Evolutionary conservation across 73 alveolate species (phyloP).

Genomic region (Blepharisma japonicum): DNA sequence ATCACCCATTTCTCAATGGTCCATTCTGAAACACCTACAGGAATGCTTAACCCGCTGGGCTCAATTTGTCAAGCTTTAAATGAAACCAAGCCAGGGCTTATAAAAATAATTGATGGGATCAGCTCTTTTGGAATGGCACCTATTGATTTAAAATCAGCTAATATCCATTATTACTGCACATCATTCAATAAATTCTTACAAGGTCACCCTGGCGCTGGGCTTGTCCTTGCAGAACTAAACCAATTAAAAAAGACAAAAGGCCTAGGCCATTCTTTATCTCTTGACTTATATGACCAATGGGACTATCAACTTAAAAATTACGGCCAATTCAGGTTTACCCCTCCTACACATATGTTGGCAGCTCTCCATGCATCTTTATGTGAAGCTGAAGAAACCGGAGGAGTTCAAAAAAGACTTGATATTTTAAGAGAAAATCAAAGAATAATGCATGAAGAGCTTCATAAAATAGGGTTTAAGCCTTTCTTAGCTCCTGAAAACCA

Average conservation of each 20-base stretch:
- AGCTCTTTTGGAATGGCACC: conserved; percentile 53
- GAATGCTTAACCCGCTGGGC: conserved; percentile 37
- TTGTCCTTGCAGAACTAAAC: conserved; percentile 39
- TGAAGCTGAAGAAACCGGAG: conserved; percentile 54
- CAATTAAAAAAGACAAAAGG: conserved; percentile 37
- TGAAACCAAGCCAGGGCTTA: conserved; percentile 11
- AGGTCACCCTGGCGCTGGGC: conserved; percentile 59
- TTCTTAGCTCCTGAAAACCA: no score
- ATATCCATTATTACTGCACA: conserved; percentile 43
- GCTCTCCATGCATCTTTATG: conserved; percentile 49
- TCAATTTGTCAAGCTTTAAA: conserved; percentile 26
- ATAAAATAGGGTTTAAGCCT: no score
- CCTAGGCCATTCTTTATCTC: conserved; percentile 42
- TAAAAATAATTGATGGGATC: conserved; percentile 51
- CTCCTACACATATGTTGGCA: conserved; percentile 62
- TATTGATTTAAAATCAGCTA: conserved; percentile 37
- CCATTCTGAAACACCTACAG: conserved; percentile 65
- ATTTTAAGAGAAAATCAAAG: not conserved
- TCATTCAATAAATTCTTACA: conserved; percentile 47
- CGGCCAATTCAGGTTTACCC: conserved; percentile 60
- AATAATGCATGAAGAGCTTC: no score
- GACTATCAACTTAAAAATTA: conserved; percentile 41
- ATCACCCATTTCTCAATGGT: conserved; percentile 54
- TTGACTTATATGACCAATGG: conserved; percentile 61
- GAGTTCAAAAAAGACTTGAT: conserved; percentile 40